Conservation (phyloP, 1,139 yeast genomes). For the Diutina catenulata region DNA sequence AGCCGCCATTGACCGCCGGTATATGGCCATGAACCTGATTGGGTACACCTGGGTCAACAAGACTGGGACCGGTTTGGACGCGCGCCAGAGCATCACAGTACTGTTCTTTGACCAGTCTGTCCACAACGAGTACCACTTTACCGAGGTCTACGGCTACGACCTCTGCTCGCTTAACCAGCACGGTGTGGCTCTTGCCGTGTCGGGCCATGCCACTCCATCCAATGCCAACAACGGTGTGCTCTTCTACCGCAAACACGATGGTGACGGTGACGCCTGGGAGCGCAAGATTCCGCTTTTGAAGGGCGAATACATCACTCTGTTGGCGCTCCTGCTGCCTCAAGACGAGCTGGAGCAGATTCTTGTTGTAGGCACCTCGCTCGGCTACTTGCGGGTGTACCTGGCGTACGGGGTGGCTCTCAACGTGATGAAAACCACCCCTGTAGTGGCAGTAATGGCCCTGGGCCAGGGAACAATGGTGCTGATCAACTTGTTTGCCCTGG, state of each 20-base stretch:
- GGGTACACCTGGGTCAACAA: conserved; percentile 80
- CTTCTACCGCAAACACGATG: conserved; percentile 33
- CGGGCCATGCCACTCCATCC: conserved; percentile 14
- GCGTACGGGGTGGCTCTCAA: conserved; percentile 30
- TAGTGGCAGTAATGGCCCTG: conserved; percentile 27
- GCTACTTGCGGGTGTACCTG: conserved; percentile 30
- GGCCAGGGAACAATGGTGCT: conserved; percentile 20
- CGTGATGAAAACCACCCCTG: conserved; percentile 27
- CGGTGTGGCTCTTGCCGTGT: conserved; percentile 54
- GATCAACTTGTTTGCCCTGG: conserved; percentile 21
- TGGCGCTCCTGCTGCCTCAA: conserved; percentile 17
- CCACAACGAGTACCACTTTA: conserved; percentile 80
- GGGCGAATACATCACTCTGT: conserved; percentile 24
- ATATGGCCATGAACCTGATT: conserved; percentile 65
- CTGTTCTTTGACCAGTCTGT: conserved; percentile 74
- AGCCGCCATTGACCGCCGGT: conserved; percentile 39
- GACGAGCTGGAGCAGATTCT: conserved; percentile 20
- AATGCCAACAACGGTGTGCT: conserved; percentile 20
- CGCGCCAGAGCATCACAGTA: conserved; percentile 64
- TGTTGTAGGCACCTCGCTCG: conserved; percentile 30
- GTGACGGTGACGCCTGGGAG: conserved; percentile 35
- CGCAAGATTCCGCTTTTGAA: conserved; percentile 23
- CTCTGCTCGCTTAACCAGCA: conserved; percentile 59
- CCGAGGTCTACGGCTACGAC: conserved; percentile 61
- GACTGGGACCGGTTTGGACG: conserved; percentile 8